Evolutionary conservation across 2,329 filamentous ascomycete genomes (phyloP).

Genomic region (Hypoxylon sp.): DNA sequence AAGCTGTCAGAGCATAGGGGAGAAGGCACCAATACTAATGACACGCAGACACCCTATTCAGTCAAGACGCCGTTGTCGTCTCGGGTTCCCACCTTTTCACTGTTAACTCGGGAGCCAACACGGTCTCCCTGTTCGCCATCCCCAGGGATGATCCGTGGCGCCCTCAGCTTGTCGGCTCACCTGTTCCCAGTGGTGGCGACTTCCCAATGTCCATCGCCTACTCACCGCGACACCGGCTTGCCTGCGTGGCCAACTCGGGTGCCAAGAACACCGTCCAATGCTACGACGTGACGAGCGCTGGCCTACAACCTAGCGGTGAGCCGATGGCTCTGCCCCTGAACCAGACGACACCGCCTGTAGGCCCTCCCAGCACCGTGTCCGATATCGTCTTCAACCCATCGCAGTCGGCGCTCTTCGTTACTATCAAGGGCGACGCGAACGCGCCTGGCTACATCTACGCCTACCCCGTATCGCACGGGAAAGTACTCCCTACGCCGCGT

Average conservation of each 20-base stretch:
- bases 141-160: slow-evolving; percentile 38
- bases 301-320: slow-evolving; percentile 35
- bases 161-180: slow-evolving; percentile 39
- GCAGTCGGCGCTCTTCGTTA: slow-evolving; percentile 42
- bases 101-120: slow-evolving; percentile 50
- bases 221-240: slow-evolving; percentile 39
- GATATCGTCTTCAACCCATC: slow-evolving; percentile 58
- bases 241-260: slow-evolving; percentile 46
- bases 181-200: slow-evolving; percentile 44
- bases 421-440: neutral
- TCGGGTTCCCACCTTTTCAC: slow-evolving; percentile 50
- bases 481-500: slow-evolving; percentile 9
- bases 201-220: slow-evolving; percentile 47
- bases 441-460: neutral
- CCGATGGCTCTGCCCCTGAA: slow-evolving; percentile 50
- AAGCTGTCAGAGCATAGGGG: neutral
- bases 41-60: slow-evolving; percentile 30
- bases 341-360: slow-evolving; percentile 56
- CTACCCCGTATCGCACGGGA: neutral
- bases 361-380: slow-evolving; percentile 55
- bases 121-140: slow-evolving; percentile 45
- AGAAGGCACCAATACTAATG: neutral
- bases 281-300: slow-evolving; percentile 35
- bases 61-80: slow-evolving; percentile 39
- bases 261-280: slow-evolving; percentile 40